Conservation (phyloP, 768 basidiomycete species). For the Gyrodon lividus region DNA sequence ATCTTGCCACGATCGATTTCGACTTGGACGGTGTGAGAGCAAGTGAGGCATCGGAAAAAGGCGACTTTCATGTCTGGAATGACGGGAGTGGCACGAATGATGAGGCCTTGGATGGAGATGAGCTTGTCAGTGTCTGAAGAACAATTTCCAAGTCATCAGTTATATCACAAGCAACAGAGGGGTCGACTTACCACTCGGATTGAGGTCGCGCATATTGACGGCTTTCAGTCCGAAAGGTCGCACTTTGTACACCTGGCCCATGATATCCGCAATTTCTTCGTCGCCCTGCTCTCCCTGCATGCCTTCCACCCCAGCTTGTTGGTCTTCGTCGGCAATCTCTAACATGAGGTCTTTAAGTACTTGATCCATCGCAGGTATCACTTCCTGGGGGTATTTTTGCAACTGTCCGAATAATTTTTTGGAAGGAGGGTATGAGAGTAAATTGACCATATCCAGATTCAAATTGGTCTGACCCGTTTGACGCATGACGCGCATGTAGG, state of each 20-base stretch:
- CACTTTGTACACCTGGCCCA: constrained; percentile 87
- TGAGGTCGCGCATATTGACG: constrained; percentile 93
- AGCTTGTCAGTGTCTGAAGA: constrained; percentile 93
- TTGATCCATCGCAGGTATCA: constrained; percentile 96
- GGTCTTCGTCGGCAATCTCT: constrained; percentile 81
- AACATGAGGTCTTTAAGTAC: constrained; percentile 92
- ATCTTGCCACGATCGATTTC: constrained; percentile 99
- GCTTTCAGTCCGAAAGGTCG: constrained; percentile 82
- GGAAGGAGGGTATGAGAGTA: constrained; percentile 81
- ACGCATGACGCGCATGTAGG: constrained; percentile 81
- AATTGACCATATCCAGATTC: constrained; percentile 85
- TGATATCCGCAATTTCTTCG: constrained; percentile 86
- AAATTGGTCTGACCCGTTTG: constrained; percentile 90
- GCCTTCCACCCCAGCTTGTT: constrained; percentile 64
- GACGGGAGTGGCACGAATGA: constrained; percentile 95
- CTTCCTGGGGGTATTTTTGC: constrained; percentile 93
- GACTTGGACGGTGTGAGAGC: constrained; percentile 94
- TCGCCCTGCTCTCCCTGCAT: constrained; percentile 77
- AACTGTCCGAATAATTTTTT: constrained; percentile 84
- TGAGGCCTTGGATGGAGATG: constrained; percentile 92
- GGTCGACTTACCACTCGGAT: constrained; percentile 72
- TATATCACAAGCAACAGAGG: not conserved
- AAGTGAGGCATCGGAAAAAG: constrained; percentile 96
- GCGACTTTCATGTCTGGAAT: constrained; percentile 99
- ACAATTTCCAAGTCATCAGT: not conserved